Conservation (phyloP, 371 early-diverging fungal species). For the Saksenaea vasiformis region DNA sequence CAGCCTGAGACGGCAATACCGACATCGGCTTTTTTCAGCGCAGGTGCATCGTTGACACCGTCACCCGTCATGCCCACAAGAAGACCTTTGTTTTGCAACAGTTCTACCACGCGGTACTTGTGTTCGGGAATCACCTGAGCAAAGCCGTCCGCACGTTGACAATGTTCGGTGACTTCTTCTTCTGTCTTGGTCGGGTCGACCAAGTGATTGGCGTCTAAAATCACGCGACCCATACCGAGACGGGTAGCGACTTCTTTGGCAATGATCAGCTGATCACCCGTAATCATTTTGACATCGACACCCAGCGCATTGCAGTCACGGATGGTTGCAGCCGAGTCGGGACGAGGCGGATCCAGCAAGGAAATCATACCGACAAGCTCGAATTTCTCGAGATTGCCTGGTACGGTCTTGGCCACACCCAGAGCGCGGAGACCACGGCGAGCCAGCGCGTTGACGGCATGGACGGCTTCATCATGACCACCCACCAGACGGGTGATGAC, state of each 20-base stretch:
- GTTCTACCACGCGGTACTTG: constrained; percentile 79
- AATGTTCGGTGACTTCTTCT: constrained; percentile 76
- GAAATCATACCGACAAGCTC: constrained; percentile 77
- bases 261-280: constrained; percentile 89
- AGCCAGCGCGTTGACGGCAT: constrained; percentile 83
- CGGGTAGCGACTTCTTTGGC: constrained; percentile 89
- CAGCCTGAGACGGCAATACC: constrained; percentile 88
- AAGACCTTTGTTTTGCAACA: constrained; percentile 65
- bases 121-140: constrained; percentile 97
- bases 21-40: constrained; percentile 86
- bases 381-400: constrained; percentile 59
- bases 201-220: constrained; percentile 75
- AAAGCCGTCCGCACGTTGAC: constrained; percentile 90
- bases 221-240: constrained; percentile 80
- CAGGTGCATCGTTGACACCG: constrained; percentile 91
- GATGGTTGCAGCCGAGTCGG: constrained; percentile 70
- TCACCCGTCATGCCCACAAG: constrained; percentile 83
- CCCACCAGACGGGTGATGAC: constrained; percentile 85
- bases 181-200: constrained; percentile 68
- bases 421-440: constrained; percentile 88
- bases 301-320: constrained; percentile 66
- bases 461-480: constrained; percentile 81
- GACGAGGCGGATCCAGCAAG: constrained; percentile 86
- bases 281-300: constrained; percentile 88
- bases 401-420: constrained; percentile 82